phyloP scores from a whole-genome alignment of 345 rosid genomes.

The Cardiospermum halicacabum region DNA sequence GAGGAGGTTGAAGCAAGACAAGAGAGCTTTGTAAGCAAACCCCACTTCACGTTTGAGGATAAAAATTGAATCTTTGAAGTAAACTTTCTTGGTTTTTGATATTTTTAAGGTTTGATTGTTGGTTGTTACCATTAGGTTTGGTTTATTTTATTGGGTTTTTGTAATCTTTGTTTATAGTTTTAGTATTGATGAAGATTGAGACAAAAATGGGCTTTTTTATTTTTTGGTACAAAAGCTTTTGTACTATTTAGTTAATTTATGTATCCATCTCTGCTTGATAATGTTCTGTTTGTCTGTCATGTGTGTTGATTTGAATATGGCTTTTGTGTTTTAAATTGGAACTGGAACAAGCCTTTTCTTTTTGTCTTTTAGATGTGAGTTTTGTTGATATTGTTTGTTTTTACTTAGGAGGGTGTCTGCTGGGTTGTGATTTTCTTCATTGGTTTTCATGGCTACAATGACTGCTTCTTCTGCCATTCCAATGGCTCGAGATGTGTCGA shows the following conservation, averaged over 20 bases:
- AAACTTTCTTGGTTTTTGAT: constrained; percentile 11
- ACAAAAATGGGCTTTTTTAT: constrained; percentile 26
- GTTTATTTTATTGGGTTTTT: constrained; percentile 7
- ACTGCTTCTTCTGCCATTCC: constrained; percentile 50
- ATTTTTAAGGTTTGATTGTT: constrained; percentile 12
- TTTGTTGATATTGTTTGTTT: constrained; percentile 17
- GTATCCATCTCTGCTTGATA: constrained; percentile 12
- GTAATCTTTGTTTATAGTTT: not conserved
- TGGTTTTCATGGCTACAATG: constrained; percentile 34
- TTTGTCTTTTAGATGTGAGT: not conserved
- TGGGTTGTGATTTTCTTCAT: not conserved
- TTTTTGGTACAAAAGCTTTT: constrained; percentile 9
- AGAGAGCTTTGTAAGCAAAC: not conserved
- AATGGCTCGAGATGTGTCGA: constrained; percentile 53
- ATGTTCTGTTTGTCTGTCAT: constrained; percentile 25
- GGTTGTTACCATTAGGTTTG: constrained; percentile 11
- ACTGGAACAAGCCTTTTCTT: not conserved
- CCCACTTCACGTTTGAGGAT: not conserved
- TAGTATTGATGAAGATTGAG: constrained; percentile 40
- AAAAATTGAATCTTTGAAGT: not conserved
- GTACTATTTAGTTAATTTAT: constrained; percentile 6
- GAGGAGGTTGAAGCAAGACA: constrained; percentile 2
- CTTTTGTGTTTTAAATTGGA: constrained; percentile 4
- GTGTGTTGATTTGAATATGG: constrained; percentile 13
- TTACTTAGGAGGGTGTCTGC: constrained; percentile 17